Evolutionary conservation across 73 alveolate genomes (phyloP), one percentile per base, ranked within the genome.

Genomic region (Diophrys sp.): DNA sequence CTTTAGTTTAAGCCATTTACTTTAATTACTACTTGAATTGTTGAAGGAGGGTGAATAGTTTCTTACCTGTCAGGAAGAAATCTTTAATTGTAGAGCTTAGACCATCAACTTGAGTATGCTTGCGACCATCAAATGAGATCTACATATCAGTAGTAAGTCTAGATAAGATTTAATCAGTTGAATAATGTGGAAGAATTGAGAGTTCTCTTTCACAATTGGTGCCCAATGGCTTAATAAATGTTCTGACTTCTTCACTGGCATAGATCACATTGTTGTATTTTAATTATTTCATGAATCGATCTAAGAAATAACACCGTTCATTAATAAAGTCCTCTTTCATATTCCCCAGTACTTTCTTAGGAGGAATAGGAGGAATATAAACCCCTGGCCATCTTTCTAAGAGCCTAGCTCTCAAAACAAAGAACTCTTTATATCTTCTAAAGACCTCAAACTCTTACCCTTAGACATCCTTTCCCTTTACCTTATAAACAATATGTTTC

Each of bases 301-400:
- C 84, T 8, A 84, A 55, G 31, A 77, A 84, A 67, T 78, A 84
- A 34, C 80, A 31, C 33, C 92, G 30, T 30, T 78, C 84, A 27
- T 67, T 73, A 27, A 84, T 73, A 71, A 84, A 84, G 69, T 69
- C 77, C 27, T 77, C 87, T 33, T 84, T 83, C 55, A 75, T 84
- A 56, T 84, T 84, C 14, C 92, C 91, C 25, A 83, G 69, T 26
- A 87, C 91, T 77, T 83, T 83, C 73, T 83, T 83, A 27, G 91
- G 74, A 1, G 91, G 91, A n/a, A 83, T 55, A n/a, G 71, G 55
- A 34, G 91, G 91, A 57, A 83, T 29, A 33, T 26, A 70, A 75
- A 71, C 27, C 1, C 86, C 91, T 34, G 91, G 91, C 82, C 83
- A 83, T 70, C 91, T 83, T 23, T n/a, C 1, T 5, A 77, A 14